Percentiles rank a stretch among this genome's conserved stretches.
phyloP scores from a whole-genome alignment of 2,329 filamentous ascomycete species.

The Dactylellina cionopaga region DNA sequence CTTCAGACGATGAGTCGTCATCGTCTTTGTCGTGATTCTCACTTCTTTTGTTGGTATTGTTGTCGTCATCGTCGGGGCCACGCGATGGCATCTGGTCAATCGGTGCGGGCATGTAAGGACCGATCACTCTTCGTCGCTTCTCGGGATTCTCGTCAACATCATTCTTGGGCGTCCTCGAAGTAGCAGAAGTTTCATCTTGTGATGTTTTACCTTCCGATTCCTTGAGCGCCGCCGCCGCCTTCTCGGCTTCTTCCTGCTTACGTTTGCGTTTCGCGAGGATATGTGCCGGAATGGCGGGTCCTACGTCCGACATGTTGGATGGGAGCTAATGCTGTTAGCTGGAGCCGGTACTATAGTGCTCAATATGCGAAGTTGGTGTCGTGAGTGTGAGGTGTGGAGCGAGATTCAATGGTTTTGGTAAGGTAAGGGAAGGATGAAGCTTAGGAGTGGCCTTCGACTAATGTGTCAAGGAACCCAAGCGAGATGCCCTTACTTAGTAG shows the following conservation, averaged over 20 bases:
- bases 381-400: constrained; percentile 25
- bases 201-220: constrained; percentile 52
- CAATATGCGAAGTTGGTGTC: constrained; percentile 4
- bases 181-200: constrained; percentile 43
- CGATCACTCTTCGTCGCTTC: constrained; percentile 67
- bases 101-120: constrained; percentile 67
- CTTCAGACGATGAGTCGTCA: constrained; percentile 55
- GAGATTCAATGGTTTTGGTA: background rate
- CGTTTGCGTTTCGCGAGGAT: constrained; percentile 60
- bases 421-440: constrained; percentile 2
- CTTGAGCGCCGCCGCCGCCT: constrained; percentile 49
- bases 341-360: background rate
- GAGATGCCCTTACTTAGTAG: too few species aligned
- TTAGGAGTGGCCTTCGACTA: too few species aligned
- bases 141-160: constrained; percentile 63
- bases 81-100: constrained; percentile 63
- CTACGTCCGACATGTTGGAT: constrained; percentile 54
- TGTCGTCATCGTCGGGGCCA: constrained; percentile 58
- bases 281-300: constrained; percentile 59
- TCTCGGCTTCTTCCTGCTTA: constrained; percentile 57
- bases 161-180: constrained; percentile 58
- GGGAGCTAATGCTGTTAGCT: constrained; percentile 5
- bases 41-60: background rate
- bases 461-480: too few species aligned
- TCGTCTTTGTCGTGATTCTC: constrained; percentile 57